Evolutionary conservation across 176 grass and related monocot genomes (phyloP).

Genomic region (Phyllostachys edulis): DNA sequence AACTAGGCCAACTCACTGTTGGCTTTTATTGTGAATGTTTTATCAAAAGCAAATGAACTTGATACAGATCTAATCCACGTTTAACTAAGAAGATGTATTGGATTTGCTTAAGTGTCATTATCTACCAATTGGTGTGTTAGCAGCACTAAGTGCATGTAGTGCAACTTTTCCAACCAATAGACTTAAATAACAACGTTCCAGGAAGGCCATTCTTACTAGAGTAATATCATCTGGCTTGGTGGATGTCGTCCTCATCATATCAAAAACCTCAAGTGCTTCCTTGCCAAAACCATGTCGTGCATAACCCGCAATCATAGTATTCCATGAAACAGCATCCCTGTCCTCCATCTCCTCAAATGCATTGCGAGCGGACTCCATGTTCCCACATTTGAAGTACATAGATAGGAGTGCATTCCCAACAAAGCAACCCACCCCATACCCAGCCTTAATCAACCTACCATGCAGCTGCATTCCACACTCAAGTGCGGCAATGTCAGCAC

Average conservation of each 20-base stretch:
- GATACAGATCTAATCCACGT: slow-evolving; percentile 4
- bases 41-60: slow-evolving; percentile 19
- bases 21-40: not conserved
- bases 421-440: slow-evolving; percentile 74
- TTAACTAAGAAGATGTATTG: not conserved
- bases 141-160: slow-evolving; percentile 6
- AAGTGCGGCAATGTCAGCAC: slow-evolving; percentile 83
- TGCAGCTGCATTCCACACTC: slow-evolving; percentile 88
- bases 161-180: not conserved
- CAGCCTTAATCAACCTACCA: slow-evolving; percentile 71
- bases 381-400: slow-evolving; percentile 95
- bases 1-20: slow-evolving; percentile 1
- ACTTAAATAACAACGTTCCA: not conserved
- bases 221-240: slow-evolving; percentile 82
- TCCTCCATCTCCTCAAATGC: slow-evolving; percentile 85
- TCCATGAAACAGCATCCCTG: slow-evolving; percentile 86
- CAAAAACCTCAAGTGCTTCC: slow-evolving; percentile 65
- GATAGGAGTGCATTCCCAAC: slow-evolving; percentile 84
- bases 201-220: slow-evolving; percentile 53
- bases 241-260: slow-evolving; percentile 56
- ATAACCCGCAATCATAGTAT: slow-evolving; percentile 88
- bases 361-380: slow-evolving; percentile 63
- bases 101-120: not conserved
- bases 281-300: slow-evolving; percentile 78
- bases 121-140: not conserved